Evolutionary conservation across 1,139 yeast genomes (phyloP), one percentile per base, ranked within the genome.

Genomic region (Lodderomyces oxycetoniae): DNA sequence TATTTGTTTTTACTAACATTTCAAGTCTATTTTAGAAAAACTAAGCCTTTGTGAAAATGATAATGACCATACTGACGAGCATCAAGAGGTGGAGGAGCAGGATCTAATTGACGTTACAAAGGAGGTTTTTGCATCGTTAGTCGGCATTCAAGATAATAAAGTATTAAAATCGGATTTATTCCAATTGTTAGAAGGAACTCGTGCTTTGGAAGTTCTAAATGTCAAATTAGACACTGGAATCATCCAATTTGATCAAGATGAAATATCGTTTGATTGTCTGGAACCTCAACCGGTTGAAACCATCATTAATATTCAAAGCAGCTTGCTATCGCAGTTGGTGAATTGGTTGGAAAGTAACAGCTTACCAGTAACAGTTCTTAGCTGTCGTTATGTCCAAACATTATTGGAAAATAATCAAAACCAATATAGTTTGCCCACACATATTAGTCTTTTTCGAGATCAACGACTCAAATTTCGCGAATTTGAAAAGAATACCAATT

Each of bases 181-280:
- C 53, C 74, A 79, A 40, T 55, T 82, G 25, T 63, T 82, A 36
- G 86, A 80, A 47, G 89, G 89, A 0, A 80, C 93, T 0, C 74
- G 85, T 46, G 88, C 93, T 0, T 57, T 81, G 35, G 93, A 83
- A 50, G 69, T 77, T 4, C 58, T 70, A 36, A 82, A 81, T 47
- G 59, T 65, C n/a, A 71, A 69, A 39, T 56, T 83, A 30, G 93
- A 83, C 46, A 75, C 91, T 0, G 78, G 80, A 2, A 46, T 79
- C 35, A 68, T 82, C 9, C 41, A 57, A 14, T 50, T 78, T 23
- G 45, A 59, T 2, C 40, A 45, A 1, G 65, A 55, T 4, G 84
- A 77, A 33, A 30, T 61, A 5, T 30, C 42, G 0, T 72, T 67
- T 44, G 68, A 71, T 37, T 48, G 68, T 12, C 40, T 48, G 2